Evolutionary conservation across 305 asterid species (phyloP).

Genomic region (Caryopteris hybrid): DNA sequence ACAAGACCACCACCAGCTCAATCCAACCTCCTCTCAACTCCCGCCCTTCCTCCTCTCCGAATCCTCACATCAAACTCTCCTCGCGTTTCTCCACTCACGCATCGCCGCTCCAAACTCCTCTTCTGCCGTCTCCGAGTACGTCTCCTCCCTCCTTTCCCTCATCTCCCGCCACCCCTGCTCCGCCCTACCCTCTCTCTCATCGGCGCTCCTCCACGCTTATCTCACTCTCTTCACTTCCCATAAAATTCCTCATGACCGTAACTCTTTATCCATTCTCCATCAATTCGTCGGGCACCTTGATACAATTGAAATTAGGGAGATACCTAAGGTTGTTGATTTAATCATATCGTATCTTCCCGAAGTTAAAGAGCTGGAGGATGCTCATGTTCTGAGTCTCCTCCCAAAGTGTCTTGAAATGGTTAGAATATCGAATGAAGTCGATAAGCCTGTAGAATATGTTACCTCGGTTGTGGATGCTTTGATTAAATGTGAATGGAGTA

Average conservation of each 20-base stretch:
- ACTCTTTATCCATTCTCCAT: constrained; percentile 51
- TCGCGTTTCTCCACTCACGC: constrained; percentile 60
- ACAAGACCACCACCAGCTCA: constrained; percentile 26
- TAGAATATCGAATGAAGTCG: constrained; percentile 50
- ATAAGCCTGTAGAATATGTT: constrained; percentile 40
- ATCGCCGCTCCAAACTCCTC: constrained; percentile 40
- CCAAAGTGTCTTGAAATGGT: constrained; percentile 58
- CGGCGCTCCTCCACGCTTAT: constrained; percentile 49
- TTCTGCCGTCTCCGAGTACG: constrained; percentile 46
- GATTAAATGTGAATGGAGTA: constrained; percentile 54
- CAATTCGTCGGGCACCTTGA: constrained; percentile 56
- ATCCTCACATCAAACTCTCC: constrained; percentile 48
- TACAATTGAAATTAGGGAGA: constrained; percentile 30
- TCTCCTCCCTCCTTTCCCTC: constrained; percentile 55
- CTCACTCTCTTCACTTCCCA: constrained; percentile 54
- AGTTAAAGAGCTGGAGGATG: constrained; percentile 48
- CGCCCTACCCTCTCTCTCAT: constrained; percentile 42
- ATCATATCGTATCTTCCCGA: constrained; percentile 42
- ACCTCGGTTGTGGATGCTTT: constrained; percentile 49
- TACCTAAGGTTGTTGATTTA: constrained; percentile 33
- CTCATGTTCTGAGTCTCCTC: constrained; percentile 50
- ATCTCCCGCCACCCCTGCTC: constrained; percentile 45
- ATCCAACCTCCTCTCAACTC: constrained; percentile 39
- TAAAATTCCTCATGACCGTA: constrained; percentile 53
- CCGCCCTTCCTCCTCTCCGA: constrained; percentile 57